phyloP scores from a whole-genome alignment of 1,284 basidiomycete species.

The Clitocybe nebularis region DNA sequence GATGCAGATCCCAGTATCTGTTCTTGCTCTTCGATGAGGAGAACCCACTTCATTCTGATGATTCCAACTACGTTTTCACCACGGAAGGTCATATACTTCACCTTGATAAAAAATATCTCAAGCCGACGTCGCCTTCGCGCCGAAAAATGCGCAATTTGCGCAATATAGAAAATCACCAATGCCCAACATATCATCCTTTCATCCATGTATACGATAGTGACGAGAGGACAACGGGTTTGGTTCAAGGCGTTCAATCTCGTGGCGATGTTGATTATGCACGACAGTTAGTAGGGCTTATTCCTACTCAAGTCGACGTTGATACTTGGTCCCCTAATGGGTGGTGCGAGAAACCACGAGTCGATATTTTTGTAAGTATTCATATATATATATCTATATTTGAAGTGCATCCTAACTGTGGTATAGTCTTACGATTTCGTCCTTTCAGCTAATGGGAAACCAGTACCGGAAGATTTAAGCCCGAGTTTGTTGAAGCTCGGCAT shows the following conservation, averaged over 20 bases:
- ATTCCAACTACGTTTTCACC: slow-evolving; percentile 83
- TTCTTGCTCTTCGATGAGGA: slow-evolving; percentile 89
- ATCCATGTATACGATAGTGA: slow-evolving; percentile 28
- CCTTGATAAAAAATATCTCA: slow-evolving; percentile 52
- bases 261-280: slow-evolving; percentile 77
- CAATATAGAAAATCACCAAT: slow-evolving; percentile 64
- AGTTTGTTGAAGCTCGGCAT: slow-evolving; percentile 59
- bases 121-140: slow-evolving; percentile 52
- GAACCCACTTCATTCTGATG: slow-evolving; percentile 69
- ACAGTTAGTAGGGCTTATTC: slow-evolving; percentile 51
- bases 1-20: slow-evolving; percentile 87
- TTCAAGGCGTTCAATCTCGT: slow-evolving; percentile 66
- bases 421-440: slow-evolving; percentile 80
- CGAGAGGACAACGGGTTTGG: slow-evolving; percentile 42
- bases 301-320: slow-evolving; percentile 47
- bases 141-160: slow-evolving; percentile 62
- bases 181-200: slow-evolving; percentile 63
- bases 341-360: slow-evolving; percentile 69
- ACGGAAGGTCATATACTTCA: slow-evolving; percentile 91
- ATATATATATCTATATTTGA: slow-evolving; percentile 5
- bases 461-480: slow-evolving; percentile 69
- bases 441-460: slow-evolving; percentile 50
- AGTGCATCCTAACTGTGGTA: background rate
- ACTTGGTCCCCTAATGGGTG: slow-evolving; percentile 66
- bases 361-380: slow-evolving; percentile 69